Percentiles rank a stretch among this genome's conserved stretches.
These are phyloP conservation scores for Dothiorella sarmentorum DNA, from an alignment of 2,329 filamentous ascomycete genomes.

Conservation along the genomic window DNA sequence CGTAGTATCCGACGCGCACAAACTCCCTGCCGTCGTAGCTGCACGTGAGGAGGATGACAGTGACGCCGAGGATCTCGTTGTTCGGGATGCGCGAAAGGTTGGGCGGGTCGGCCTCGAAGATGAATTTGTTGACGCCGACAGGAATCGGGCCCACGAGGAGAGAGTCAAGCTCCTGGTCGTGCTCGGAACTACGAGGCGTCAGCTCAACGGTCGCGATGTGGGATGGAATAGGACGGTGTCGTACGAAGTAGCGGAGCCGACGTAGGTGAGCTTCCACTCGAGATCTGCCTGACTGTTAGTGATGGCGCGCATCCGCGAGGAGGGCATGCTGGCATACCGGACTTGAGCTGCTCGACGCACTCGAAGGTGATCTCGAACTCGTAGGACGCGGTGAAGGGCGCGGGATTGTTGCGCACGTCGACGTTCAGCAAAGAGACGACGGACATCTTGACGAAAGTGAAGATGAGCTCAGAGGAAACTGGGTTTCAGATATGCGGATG, in stretches of 20 bases:
- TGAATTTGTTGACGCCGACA: slow-evolving; percentile 96
- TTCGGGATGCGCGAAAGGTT: slow-evolving; percentile 88
- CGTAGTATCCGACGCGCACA: slow-evolving; percentile 97
- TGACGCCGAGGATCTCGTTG: slow-evolving; percentile 93
- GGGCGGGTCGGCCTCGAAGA: slow-evolving; percentile 93
- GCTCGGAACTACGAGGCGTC: slow-evolving; percentile 69
- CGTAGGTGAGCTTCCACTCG: slow-evolving; percentile 99
- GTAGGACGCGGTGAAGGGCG: slow-evolving; percentile 87
- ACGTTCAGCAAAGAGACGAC: slow-evolving; percentile 95
- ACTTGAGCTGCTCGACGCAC: slow-evolving; percentile 89
- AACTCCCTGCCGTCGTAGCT: slow-evolving; percentile 96
- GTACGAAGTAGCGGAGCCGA: slow-evolving; percentile 95
- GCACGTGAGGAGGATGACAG: slow-evolving; percentile 92
- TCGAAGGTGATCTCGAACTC: slow-evolving; percentile 99
- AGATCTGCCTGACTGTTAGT: slow-evolving; percentile 61
- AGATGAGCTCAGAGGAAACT: not conserved
- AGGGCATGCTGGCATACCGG: slow-evolving; percentile 55
- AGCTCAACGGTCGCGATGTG: slow-evolving; percentile 24
- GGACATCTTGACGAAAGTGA: slow-evolving; percentile 64
- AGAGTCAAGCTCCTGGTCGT: slow-evolving; percentile 97
- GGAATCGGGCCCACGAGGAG: slow-evolving; percentile 97
- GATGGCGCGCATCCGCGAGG: not conserved
- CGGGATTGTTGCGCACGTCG: slow-evolving; percentile 95
- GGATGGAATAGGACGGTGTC: slow-evolving; percentile 34
- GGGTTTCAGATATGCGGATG: not conserved